phyloP scores from a whole-genome alignment of 2,329 filamentous ascomycete species.

The Ascochyta viciae-villosae region DNA sequence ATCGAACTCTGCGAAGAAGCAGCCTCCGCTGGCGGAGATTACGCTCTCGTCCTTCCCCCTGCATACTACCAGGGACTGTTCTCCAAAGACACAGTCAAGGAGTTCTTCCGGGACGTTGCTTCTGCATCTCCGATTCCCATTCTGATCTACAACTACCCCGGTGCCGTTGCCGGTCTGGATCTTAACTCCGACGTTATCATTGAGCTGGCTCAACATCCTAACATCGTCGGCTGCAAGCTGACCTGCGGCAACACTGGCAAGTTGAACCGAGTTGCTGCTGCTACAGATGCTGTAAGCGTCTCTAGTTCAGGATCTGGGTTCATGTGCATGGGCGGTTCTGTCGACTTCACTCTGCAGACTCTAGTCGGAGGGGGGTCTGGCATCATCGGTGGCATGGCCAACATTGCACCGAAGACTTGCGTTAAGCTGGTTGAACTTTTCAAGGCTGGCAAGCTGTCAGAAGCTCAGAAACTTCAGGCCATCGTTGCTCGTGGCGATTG shows the following conservation, averaged over 20 bases:
- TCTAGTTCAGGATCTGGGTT: constrained; percentile 60
- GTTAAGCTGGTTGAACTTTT: constrained; percentile 68
- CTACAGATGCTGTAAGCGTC: constrained; percentile 52
- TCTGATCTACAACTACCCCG: constrained; percentile 75
- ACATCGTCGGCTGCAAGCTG: constrained; percentile 73
- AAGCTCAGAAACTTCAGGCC: constrained; percentile 70
- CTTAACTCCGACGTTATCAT: constrained; percentile 69
- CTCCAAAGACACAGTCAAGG: constrained; percentile 63
- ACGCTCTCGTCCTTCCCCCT: constrained; percentile 77
- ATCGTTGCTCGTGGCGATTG: constrained; percentile 72
- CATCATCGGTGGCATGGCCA: constrained; percentile 74
- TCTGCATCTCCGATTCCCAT: constrained; percentile 68
- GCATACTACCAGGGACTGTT: constrained; percentile 77
- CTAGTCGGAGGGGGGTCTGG: constrained; percentile 74
- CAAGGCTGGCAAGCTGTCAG: constrained; percentile 63
- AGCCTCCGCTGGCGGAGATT: constrained; percentile 73
- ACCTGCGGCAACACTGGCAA: constrained; percentile 76
- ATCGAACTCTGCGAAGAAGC: constrained; percentile 74
- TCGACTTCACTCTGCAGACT: constrained; percentile 76
- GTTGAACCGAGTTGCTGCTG: constrained; percentile 65
- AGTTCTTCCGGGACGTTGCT: constrained; percentile 72
- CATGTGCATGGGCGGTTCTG: constrained; percentile 74
- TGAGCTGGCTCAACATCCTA: constrained; percentile 65
- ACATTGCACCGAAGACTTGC: constrained; percentile 72
- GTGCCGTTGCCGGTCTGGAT: constrained; percentile 68